Percentiles rank a stretch among this genome's conserved stretches.
These are phyloP conservation scores for Penicillium steckii DNA, from an alignment of 495 filamentous ascomycete species.

Conservation along the genomic window DNA sequence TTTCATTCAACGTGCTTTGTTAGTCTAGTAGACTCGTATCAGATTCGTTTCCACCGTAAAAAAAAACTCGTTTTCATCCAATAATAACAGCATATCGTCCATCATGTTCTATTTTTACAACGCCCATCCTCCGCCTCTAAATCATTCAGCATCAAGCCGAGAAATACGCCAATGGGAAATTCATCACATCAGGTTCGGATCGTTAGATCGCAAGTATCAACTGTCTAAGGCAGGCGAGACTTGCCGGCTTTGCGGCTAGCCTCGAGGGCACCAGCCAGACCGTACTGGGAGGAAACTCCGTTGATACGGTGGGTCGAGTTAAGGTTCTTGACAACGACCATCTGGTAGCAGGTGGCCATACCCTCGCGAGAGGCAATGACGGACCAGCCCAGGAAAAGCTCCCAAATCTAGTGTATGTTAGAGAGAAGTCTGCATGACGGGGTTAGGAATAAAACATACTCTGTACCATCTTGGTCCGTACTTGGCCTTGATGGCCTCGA, in stretches of 20 bases:
- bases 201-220: background rate
- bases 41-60: background rate
- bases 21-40: no score
- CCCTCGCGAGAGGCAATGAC: slow-evolving; percentile 30
- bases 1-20: no score
- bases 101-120: background rate
- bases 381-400: slow-evolving; percentile 34
- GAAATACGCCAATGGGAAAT: background rate
- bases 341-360: slow-evolving; percentile 31
- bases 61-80: background rate
- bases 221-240: slow-evolving; percentile 1
- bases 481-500: slow-evolving; percentile 49
- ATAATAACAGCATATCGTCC: background rate
- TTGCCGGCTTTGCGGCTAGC: slow-evolving; percentile 23
- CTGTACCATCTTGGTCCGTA: slow-evolving; percentile 54
- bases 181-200: background rate
- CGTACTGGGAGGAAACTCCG: slow-evolving; percentile 24
- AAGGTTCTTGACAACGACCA: slow-evolving; percentile 31
- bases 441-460: slow-evolving; percentile 29
- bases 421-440: background rate
- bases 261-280: slow-evolving; percentile 22
- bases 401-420: slow-evolving; percentile 27
- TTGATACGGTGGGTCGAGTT: slow-evolving; percentile 30
- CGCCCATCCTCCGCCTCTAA: background rate
- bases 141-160: background rate